These are phyloP conservation scores for Gardenia jasminoides DNA, from an alignment of 257 asterid genomes.

Conservation along the genomic window DNA sequence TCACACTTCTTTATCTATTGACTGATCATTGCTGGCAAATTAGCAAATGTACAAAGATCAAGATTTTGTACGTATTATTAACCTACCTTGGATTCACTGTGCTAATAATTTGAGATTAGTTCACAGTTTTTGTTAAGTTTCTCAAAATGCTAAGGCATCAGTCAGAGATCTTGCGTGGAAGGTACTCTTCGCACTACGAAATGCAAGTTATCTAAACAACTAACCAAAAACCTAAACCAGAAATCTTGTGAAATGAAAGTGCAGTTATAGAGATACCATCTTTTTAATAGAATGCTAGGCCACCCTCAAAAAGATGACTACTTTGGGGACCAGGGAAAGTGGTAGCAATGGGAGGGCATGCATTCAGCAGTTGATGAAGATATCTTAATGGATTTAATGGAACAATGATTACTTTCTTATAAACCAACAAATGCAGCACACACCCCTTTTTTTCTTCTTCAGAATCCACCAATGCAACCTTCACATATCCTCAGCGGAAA, in stretches of 20 bases:
- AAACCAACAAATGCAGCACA: constrained; percentile 13
- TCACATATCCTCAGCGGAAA: constrained; percentile 37
- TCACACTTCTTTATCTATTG: no score
- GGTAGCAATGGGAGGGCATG: constrained; percentile 25
- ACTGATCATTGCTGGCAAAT: neutral
- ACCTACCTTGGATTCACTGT: neutral
- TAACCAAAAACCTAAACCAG: neutral
- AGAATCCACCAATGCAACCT: constrained; percentile 12
- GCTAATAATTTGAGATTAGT: no score
- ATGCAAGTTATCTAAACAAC: neutral
- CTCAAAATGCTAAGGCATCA: neutral
- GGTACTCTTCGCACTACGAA: neutral
- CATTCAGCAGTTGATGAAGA: neutral
- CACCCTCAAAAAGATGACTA: neutral
- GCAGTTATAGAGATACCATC: neutral
- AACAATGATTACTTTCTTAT: constrained; percentile 14
- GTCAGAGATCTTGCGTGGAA: neutral
- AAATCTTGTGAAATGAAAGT: neutral
- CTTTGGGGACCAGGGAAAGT: constrained; percentile 35
- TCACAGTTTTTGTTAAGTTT: no score
- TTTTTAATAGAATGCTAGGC: neutral
- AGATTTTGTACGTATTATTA: neutral
- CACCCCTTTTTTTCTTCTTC: constrained; percentile 10
- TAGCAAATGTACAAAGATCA: neutral
- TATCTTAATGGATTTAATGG: constrained; percentile 6